phyloP scores from a whole-genome alignment of 768 basidiomycete species.

The Hebeloma cylindrosporum region DNA sequence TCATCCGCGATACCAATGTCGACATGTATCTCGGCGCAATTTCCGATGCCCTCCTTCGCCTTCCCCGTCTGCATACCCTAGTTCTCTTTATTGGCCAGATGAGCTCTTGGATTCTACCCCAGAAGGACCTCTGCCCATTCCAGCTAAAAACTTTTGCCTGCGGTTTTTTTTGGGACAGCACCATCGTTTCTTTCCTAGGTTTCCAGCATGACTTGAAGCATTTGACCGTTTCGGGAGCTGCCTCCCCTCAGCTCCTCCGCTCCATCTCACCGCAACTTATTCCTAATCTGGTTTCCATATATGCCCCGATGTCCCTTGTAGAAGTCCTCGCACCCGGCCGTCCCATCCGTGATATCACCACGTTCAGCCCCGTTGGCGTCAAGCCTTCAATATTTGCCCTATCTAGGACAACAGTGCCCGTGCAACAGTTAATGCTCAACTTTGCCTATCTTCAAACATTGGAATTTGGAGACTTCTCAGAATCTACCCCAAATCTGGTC shows the following conservation, averaged over 20 bases:
- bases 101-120: constrained; percentile 26
- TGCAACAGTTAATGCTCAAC: constrained; percentile 22
- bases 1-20: constrained; percentile 16
- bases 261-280: constrained; percentile 8
- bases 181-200: constrained; percentile 18
- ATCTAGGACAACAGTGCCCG: constrained; percentile 14
- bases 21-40: constrained; percentile 24
- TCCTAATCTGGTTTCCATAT: constrained; percentile 18
- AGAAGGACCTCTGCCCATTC: constrained; percentile 18
- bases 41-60: constrained; percentile 20
- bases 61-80: constrained; percentile 23
- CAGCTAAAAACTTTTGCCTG: constrained; percentile 20
- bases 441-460: constrained; percentile 17
- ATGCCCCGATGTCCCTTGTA: constrained; percentile 21
- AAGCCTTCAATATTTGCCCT: constrained; percentile 18
- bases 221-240: constrained; percentile 12
- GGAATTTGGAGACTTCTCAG: constrained; percentile 14
- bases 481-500: constrained; percentile 15
- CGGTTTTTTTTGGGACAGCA: constrained; percentile 17
- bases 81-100: constrained; percentile 20
- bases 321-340: constrained; percentile 21
- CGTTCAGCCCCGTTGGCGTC: constrained; percentile 5
- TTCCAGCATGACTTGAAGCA: constrained; percentile 15
- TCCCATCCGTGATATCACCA: constrained; percentile 19
- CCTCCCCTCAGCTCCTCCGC: background rate